These are phyloP conservation scores for Heteromeles arbutifolia DNA, from an alignment of 306 rosid species.

Conservation along the genomic window DNA sequence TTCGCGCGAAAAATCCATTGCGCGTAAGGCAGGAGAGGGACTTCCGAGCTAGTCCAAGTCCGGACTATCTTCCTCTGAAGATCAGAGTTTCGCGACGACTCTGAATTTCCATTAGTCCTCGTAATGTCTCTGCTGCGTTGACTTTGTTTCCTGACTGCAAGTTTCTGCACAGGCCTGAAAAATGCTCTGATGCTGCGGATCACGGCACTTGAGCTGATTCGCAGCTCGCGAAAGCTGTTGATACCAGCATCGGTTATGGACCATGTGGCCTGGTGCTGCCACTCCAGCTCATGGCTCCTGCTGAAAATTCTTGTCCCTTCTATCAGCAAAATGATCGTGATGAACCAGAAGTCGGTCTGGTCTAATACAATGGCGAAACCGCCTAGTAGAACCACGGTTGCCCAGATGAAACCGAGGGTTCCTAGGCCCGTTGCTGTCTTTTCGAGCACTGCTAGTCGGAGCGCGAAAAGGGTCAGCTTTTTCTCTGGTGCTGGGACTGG, in stretches of 20 bases:
- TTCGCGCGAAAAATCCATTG: constrained; percentile 61
- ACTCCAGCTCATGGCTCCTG: constrained; percentile 92
- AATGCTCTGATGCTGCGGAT: constrained; percentile 29
- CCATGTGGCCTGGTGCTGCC: constrained; percentile 98
- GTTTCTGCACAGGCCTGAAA: constrained; percentile 32
- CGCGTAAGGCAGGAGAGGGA: constrained; percentile 73
- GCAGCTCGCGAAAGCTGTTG: constrained; percentile 51
- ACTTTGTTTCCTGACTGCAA: constrained; percentile 15
- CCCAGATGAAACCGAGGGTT: constrained; percentile 93
- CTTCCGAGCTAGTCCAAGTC: constrained; percentile 71
- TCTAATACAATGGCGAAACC: constrained; percentile 82
- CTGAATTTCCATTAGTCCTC: constrained; percentile 8
- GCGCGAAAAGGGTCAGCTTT: constrained; percentile 79
- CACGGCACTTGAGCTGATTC: constrained; percentile 37
- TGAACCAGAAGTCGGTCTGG: constrained; percentile 73
- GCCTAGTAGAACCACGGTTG: constrained; percentile 84
- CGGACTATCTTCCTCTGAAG: constrained; percentile 48
- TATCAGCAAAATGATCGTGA: constrained; percentile 69
- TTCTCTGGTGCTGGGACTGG: constrained; percentile 61
- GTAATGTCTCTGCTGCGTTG: constrained; percentile 22
- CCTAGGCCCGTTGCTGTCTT: constrained; percentile 84
- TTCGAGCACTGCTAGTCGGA: constrained; percentile 83
- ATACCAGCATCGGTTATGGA: constrained; percentile 63
- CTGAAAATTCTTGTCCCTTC: constrained; percentile 91
- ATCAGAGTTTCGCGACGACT: constrained; percentile 11